These are phyloP conservation scores for Nannochloropsis gaditana DNA, from an alignment of 108 stramenopile species.

Conservation along the genomic window DNA sequence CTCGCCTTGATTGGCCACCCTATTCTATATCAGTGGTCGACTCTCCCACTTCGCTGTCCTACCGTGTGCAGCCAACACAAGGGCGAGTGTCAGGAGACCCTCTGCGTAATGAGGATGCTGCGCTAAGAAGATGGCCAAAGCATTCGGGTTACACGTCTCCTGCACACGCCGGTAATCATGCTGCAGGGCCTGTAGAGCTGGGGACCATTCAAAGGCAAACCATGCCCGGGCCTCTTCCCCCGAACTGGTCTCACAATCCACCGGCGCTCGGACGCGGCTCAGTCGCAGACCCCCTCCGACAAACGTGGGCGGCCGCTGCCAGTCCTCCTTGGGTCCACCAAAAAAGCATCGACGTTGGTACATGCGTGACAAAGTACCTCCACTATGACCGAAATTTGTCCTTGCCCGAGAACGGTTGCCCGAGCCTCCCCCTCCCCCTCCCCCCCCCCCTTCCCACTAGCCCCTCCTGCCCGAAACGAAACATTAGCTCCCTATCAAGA, in stretches of 20 bases:
- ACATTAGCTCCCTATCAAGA: neutral
- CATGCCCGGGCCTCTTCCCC: conserved; percentile 24
- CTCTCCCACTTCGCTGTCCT: conserved; percentile 18
- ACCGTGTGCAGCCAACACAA: conserved; percentile 49
- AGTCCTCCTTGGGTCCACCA: conserved; percentile 46
- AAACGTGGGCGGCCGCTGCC: conserved; percentile 41
- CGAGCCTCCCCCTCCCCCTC: neutral
- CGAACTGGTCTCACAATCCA: conserved; percentile 28
- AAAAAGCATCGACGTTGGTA: conserved; percentile 17
- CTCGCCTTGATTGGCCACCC: too few relatives aligned
- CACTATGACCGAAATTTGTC: neutral
- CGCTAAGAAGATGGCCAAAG: conserved; percentile 29
- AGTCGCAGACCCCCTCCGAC: conserved; percentile 45
- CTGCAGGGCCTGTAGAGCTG: conserved; percentile 5
- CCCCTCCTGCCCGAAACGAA: neutral
- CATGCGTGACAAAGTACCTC: neutral
- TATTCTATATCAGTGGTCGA: neutral
- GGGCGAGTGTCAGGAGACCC: conserved; percentile 41
- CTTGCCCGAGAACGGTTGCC: neutral
- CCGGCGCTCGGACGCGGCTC: conserved; percentile 28
- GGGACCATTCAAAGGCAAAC: conserved; percentile 28
- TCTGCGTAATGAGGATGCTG: conserved; percentile 43
- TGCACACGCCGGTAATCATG: conserved; percentile 28
- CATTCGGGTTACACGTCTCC: conserved; percentile 37
- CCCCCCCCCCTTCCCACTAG: neutral